Percentiles rank a stretch among this genome's conserved stretches.
These are phyloP conservation scores for Ananas comosus DNA, from an alignment of 176 grass and related monocot species.

Conservation along the genomic window DNA sequence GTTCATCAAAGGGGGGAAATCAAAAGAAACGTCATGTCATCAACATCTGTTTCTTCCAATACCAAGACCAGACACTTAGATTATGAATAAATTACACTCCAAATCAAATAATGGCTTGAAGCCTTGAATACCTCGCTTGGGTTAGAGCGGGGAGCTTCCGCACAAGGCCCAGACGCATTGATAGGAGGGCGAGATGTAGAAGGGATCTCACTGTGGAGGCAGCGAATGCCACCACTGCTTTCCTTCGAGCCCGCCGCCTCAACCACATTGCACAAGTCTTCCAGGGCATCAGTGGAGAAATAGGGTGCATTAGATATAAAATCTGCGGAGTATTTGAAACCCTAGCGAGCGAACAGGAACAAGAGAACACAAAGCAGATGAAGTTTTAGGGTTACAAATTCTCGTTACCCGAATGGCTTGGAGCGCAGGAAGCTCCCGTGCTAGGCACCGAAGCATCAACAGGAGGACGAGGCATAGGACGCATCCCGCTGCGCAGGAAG, in stretches of 20 bases:
- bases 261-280: constrained; percentile 11
- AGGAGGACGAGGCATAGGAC: too few relatives aligned
- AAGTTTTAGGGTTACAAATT: not conserved
- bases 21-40: too few relatives aligned
- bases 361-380: not conserved
- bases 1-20: too few relatives aligned
- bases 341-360: constrained; percentile 5
- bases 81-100: not conserved
- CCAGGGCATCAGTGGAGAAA: constrained; percentile 15
- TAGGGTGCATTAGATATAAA: constrained; percentile 15
- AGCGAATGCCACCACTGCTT: not conserved
- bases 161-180: not conserved
- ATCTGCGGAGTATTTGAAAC: constrained; percentile 11
- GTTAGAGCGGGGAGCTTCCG: constrained; percentile 20
- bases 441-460: too few relatives aligned
- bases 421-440: not conserved
- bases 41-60: too few relatives aligned
- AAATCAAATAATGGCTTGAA: not conserved
- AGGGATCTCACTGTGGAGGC: not conserved
- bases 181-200: not conserved
- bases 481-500: too few relatives aligned
- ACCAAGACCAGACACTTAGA: too few relatives aligned
- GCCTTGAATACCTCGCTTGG: constrained; percentile 14
- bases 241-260: constrained; percentile 24
- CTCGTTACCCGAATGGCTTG: constrained; percentile 11